Base-by-base conservation (phyloP, 1,284 basidiomycete species). In the Austroboletus niveus region DNA sequence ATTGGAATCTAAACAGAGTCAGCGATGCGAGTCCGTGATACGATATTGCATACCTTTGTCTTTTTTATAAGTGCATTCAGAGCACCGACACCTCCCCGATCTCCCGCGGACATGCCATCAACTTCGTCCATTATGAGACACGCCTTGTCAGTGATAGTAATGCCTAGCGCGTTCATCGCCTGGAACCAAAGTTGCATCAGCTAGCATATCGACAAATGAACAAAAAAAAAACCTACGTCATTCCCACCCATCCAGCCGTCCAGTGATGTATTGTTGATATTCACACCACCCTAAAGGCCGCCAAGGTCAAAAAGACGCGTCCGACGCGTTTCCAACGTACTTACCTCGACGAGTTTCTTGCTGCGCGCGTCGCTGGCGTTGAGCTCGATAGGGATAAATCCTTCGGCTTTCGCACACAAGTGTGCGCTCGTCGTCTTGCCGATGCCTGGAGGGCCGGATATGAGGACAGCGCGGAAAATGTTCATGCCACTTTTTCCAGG, bases 81-180 rank as follows among this genome's bases (percentile, higher is more conserved):
- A 8, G 96, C 96, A 30, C 93, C 95, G 1, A 98, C 89, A 56
- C 96, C 96, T 20, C 97, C 96, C 47, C 96, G 81, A 70, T 99
- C 97, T 27, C 96, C 96, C 3, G 92, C 92, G 7, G 94, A 97
- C 94, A 99, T 99, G 8, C 97, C 96, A 62, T 99, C 96, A 1
- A 99, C 96, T 69, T 99, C 97, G 66, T 99, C 97, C 94, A 99
- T 98, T 68, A 99, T 98, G 42, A 99, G 74, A 58, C 94, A 93
- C 0, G 90, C 85, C 62, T 80, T 84, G 58, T 91, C 83, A 0
- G 89, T 92, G 55, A 98, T 83, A 11, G 75, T 64, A 3, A 94
- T 72, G 2, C 86, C 90, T 3, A 82, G 75, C 0, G 82, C 81
- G 54, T 90, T 88, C 2, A 81, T 84, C 12, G 73, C 72, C 86